Evolutionary conservation across 352 stramenopile species (phyloP), one percentile per base, ranked within the genome.

Genomic region (Phytophthora tentaculata): DNA sequence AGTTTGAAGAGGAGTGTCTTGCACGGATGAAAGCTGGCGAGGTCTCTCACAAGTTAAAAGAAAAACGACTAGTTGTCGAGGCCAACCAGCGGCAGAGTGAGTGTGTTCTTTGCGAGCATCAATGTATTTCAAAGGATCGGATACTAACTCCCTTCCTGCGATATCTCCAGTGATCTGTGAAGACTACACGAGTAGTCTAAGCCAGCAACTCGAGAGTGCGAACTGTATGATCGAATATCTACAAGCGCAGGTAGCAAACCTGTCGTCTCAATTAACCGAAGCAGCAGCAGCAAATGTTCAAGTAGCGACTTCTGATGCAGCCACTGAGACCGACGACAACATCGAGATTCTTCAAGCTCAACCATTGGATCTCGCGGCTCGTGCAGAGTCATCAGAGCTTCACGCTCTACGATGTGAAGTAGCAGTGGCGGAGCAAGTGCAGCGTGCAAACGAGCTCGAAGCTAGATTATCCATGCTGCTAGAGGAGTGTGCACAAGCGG

Each of bases 311-410:
- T 50, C 23, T n/a, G 23, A 67, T n/a, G 62, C 37, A 28, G 20
- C 41, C 14, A 68, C 53, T 2, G 43, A 48, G 32, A 55, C 68
- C 6, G 17, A 56, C 13, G 37, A 64, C 26, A 60, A 13, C 20
- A n/a, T 5, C 20, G 19, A 51, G n/a, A 26, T 12, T 14, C 35
- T 74, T 35, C 61, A 63, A 14, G 47, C 29, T 7, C 56, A 79
- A 20, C 37, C 62, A 6, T 53, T 88, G 6, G 54, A 80, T n/a
- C 37, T 88, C 2, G 43, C 70, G 20, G 69, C 67, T 20, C 52
- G 74, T 35, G 37, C 73, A n/a, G 88, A 86, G 23, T 57, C 77
- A 47, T 56, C 72, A 2, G 73, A 91, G 49, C 55, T 90, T 6
- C 57, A 69, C 24, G 60, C 37, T 7, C 64, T 86, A 23, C 67